Evolutionary conservation across 148 eudicot species (phyloP), one percentile per base, ranked within the genome.

Genomic region (Rheum nobile): DNA sequence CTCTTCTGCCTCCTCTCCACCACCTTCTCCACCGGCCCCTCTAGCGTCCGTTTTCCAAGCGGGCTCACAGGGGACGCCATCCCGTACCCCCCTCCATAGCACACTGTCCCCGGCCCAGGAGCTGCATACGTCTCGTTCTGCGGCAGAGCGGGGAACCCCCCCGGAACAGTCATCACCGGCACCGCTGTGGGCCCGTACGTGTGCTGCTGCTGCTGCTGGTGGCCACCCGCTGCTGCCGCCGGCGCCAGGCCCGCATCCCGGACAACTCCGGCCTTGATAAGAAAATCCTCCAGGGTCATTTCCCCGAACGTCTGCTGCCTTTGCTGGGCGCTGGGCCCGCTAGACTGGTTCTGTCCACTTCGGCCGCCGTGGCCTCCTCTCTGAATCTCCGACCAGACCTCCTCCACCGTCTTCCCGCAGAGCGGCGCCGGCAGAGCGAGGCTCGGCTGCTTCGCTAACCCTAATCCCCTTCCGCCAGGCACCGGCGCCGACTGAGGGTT

Each of bases 1-100:
- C 97, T 84, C 75, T 90, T 78, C 75, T 91, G 98, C 79, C 93
- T 81, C 85, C 97, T 86, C 83, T 91, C 93, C 61, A 89, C 97
- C 72, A 89, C 98, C 74, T 83, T 87, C 85, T 91, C 97, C 46
- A 88, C 88, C 1, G 90, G 96, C 42, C 93, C 90, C 43, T 94
- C 97, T 7, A 88, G 69, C 1, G 76, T 82, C 74, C 96, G 75
- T 78, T 94, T 89, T 77, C 91, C 80, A 74, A 87, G 74, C 59
- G 80, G 77, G 39, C 80, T 72, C 84, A 85, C 82, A 22, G 87
- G n/a, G n/a, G n/a, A n/a, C n/a, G n/a, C 91, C 74, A 85, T 35
- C 61, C 87, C 89, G 17, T 84, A 89, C 24, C 82, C 88, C 19
- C 84, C 86, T 3, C 90, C 87, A 59, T 87, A 86, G 61, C 83